Base-by-base conservation (phyloP, 441 rosid species). In the Breynia disticha region DNA sequence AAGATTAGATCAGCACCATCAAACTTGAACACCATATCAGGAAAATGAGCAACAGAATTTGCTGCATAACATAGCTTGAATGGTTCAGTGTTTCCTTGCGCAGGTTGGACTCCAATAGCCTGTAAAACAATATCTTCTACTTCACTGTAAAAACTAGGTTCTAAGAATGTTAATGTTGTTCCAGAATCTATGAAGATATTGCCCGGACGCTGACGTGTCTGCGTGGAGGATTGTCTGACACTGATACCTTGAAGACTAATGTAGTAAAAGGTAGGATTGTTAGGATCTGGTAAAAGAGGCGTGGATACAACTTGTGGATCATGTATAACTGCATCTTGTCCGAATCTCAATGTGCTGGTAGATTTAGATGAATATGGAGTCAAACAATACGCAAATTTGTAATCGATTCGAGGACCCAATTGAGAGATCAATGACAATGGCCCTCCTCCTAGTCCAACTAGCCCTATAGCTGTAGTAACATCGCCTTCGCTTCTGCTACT, bases 181-280 rank as follows among this genome's bases (percentile, higher is more conserved):
- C 81, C 83, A 0, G 80, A 64, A 51, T 74, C 87, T 19, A 78
- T 72, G 11, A 81, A 21, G 35, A 81, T 65, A 55, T 81, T 78
- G 5, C 82, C 82, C 16, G 50, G n/a, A 24, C 59, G 55, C 8
- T n/a, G 59, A 14, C 50, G 19, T 16, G 53, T 38, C 39, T 37
- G 16, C 1, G 59, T 44, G 20, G 42, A 24, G 45, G 22, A 17
- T 44, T 65, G 16, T 63, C 72, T 73, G 13, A 81, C 65, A 11
- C 72, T 66, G 48, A 78, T 57, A 18, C 75, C 80, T 60, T 73
- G 65, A 0, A 78, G 68, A 0, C 66, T 72, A 0, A 74, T 45
- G 50, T 16, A 73, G 24, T 73, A 77, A 61, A 38, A 69, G 15
- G 74, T 63, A 0, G 57, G 9, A 11, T 6, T 37, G 3, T 59